These are phyloP conservation scores for Fusarium veterinarium DNA, from an alignment of 2,329 filamentous ascomycete genomes.

Conservation along the genomic window DNA sequence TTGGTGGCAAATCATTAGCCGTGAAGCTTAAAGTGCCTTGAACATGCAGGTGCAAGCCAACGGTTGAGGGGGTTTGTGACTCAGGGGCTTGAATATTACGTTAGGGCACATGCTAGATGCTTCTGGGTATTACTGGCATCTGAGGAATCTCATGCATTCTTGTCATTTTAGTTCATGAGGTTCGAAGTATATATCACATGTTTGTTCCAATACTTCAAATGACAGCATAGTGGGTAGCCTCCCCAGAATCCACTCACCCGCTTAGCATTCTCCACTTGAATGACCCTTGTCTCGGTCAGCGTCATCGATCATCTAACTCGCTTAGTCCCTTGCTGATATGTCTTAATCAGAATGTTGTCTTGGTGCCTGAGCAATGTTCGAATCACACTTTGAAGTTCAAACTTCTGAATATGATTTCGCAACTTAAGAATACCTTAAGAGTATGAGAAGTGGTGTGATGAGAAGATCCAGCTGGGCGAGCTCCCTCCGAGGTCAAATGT, in stretches of 20 bases:
- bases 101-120: background rate
- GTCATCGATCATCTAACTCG: slow-evolving; percentile 40
- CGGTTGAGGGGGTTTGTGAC: slow-evolving; percentile 13
- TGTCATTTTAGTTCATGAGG: slow-evolving; percentile 13
- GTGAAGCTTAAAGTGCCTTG: slow-evolving; percentile 22
- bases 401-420: background rate
- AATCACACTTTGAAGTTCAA: background rate
- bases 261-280: slow-evolving; percentile 26
- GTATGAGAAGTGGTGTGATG: background rate
- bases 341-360: slow-evolving; percentile 9
- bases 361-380: background rate
- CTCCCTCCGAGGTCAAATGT: background rate
- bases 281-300: slow-evolving; percentile 32
- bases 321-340: slow-evolving; percentile 12
- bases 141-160: background rate
- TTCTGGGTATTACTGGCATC: background rate
- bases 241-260: slow-evolving; percentile 38
- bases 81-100: background rate
- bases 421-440: background rate
- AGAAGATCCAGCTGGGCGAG: background rate
- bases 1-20: slow-evolving; percentile 29
- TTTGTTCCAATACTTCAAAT: slow-evolving; percentile 13
- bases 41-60: slow-evolving; percentile 10
- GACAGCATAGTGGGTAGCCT: slow-evolving; percentile 32
- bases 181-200: slow-evolving; percentile 20